Conservation (phyloP, 2,329 filamentous ascomycete species). For the Colletotrichum salicis region DNA sequence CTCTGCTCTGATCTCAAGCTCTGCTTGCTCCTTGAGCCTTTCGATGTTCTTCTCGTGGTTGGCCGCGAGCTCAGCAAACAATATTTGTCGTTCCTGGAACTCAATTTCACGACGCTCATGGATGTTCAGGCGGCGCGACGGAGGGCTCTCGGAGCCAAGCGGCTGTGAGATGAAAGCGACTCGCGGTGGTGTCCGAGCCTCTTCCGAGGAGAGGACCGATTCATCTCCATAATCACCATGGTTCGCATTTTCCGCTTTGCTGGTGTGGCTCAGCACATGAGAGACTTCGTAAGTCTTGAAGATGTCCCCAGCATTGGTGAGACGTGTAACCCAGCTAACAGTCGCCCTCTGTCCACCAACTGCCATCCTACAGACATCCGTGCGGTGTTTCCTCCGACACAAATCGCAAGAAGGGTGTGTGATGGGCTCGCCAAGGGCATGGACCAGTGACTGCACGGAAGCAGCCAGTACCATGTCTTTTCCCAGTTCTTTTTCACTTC, state of each 20-base stretch:
- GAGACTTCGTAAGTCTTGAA: not conserved
- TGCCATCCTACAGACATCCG: not conserved
- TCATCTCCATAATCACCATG: not conserved
- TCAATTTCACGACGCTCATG: not conserved
- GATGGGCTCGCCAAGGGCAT: not conserved
- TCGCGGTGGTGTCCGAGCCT: too few species aligned
- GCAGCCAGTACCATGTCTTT: not conserved
- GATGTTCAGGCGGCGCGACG: not conserved
- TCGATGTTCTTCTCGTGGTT: not conserved
- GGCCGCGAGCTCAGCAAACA: not conserved
- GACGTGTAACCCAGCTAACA: not conserved
- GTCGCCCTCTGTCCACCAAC: not conserved
- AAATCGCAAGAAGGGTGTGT: not conserved
- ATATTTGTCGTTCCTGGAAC: not conserved
- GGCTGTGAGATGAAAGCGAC: not conserved
- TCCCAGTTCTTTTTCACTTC: not conserved
- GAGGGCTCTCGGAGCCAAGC: not conserved
- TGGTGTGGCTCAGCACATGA: not conserved
- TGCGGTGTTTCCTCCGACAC: not conserved
- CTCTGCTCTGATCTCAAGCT: not conserved
- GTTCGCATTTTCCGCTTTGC: not conserved
- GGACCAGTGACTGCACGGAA: not conserved
- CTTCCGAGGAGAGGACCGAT: not conserved
- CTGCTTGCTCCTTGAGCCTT: not conserved
- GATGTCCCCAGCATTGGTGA: not conserved